These are phyloP conservation scores for Zizania latifolia DNA, from an alignment of 176 grass and related monocot genomes.

Conservation along the genomic window DNA sequence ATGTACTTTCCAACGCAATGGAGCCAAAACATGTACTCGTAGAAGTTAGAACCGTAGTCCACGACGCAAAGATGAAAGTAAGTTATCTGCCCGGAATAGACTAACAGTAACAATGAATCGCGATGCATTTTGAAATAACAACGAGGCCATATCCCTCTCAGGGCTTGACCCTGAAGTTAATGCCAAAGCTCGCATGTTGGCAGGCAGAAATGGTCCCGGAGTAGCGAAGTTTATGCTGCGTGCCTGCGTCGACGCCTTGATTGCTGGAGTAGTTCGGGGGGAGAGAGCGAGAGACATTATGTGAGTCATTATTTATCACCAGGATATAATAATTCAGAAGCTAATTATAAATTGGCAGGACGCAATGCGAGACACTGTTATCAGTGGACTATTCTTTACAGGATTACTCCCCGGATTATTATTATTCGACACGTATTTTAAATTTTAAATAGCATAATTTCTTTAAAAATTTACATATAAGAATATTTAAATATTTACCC, in stretches of 20 bases:
- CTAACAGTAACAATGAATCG: neutral
- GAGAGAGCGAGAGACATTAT: neutral
- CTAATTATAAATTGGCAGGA: neutral
- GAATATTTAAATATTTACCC: too few species aligned
- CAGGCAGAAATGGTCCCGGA: neutral
- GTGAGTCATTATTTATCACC: conserved; percentile 1
- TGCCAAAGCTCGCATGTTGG: neutral
- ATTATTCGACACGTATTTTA: too few species aligned
- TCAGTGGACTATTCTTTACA: too few species aligned
- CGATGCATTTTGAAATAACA: neutral
- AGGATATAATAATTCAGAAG: neutral
- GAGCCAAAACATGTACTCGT: neutral
- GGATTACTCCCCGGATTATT: too few species aligned
- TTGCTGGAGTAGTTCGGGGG: neutral
- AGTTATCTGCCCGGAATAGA: neutral
- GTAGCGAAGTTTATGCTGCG: neutral
- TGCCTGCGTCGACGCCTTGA: neutral
- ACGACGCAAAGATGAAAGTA: neutral
- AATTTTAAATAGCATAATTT: too few species aligned
- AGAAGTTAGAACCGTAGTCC: too few species aligned
- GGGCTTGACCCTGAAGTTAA: neutral
- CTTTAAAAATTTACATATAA: too few species aligned
- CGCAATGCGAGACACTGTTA: neutral
- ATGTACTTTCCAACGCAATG: neutral
- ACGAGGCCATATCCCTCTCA: neutral